These are phyloP conservation scores for Fusarium odoratissimum DNA, from an alignment of 2,329 filamentous ascomycete genomes.

Conservation along the genomic window DNA sequence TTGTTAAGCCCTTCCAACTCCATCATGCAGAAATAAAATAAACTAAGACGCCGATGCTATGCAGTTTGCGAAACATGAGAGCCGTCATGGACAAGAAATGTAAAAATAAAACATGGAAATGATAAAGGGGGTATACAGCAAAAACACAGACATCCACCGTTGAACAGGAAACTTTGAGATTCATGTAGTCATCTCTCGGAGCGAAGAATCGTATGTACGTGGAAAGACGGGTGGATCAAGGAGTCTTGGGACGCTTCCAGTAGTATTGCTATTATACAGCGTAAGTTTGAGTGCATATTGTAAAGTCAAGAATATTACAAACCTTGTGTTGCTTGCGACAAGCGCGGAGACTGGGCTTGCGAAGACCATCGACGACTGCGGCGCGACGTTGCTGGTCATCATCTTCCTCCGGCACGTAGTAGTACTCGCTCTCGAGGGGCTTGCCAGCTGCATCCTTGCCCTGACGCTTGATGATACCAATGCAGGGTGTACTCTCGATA, in stretches of 20 bases:
- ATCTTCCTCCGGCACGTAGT: slow-evolving; percentile 92
- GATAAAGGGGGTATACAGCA: slow-evolving; percentile 42
- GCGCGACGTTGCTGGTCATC: slow-evolving; percentile 80
- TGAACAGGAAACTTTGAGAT: slow-evolving; percentile 18
- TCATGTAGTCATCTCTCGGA: slow-evolving; percentile 16
- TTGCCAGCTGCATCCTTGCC: slow-evolving; percentile 98
- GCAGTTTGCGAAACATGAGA: slow-evolving; percentile 34
- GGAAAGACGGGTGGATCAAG: slow-evolving; percentile 51
- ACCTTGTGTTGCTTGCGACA: slow-evolving; percentile 99
- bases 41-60: slow-evolving; percentile 44
- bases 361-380: slow-evolving; percentile 85
- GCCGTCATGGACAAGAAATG: slow-evolving; percentile 10
- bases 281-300: slow-evolving; percentile 6
- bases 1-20: slow-evolving; percentile 28
- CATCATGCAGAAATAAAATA: slow-evolving; percentile 34
- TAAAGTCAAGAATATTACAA: slow-evolving; percentile 44
- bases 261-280: slow-evolving; percentile 70
- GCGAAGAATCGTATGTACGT: slow-evolving; percentile 26
- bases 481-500: slow-evolving; percentile 79
- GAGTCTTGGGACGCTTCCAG: slow-evolving; percentile 73
- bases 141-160: slow-evolving; percentile 35
- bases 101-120: slow-evolving; percentile 11
- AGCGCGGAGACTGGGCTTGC: slow-evolving; percentile 88
- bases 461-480: slow-evolving; percentile 88
- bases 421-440: slow-evolving; percentile 93